Evolutionary conservation across 306 rosid genomes (phyloP), one percentile per base, ranked within the genome.

Genomic region (Prunus dulcis): DNA sequence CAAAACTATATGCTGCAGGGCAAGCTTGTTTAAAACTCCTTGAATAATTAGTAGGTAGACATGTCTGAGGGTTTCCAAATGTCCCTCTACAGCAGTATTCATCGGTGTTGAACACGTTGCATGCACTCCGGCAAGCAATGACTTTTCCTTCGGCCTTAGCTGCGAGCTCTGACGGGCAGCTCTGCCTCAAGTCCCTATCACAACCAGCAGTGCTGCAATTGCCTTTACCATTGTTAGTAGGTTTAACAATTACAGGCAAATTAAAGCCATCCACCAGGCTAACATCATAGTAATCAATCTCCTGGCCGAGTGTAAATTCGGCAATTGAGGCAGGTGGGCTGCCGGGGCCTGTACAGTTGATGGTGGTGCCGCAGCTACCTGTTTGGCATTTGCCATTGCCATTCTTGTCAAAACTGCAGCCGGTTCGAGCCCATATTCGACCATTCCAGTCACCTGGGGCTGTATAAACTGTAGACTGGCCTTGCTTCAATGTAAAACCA

Each of bases 211-310:
- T 72, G 81, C 86, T 82, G 78, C 89, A 89, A 71, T 89, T 87
- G 7, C 91, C 91, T 3, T 70, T 85, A 41, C 91, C 91, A 79
- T 83, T 89, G 9, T 38, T 38, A 20, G 72, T 57, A 46, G 93
- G 72, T n/a, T 81, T 73, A 14, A 91, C 83, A 0, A 77, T 77
- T 20, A 91, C 67, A 3, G 96, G 89, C 77, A 91, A 38, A 78
- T 91, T 87, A 80, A 91, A 91, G 2, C 93, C 93, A 76, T 91
- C 88, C 0, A 89, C 96, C 66, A 86, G 87, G 82, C 89, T 89
- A 52, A 86, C 85, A 76, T 89, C 96, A 51, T 87, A 89, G 23
- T 18, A 91, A 76, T 91, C 86, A 3, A n/a, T 67, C 0, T 75
- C 82, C 4, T 58, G 1, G 14, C 87, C 87, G 6, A 89, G 91